Percentiles rank a stretch among this genome's conserved stretches.
phyloP scores from a whole-genome alignment of 371 early-diverging fungal species.

The Blastocladiella emersonii region DNA sequence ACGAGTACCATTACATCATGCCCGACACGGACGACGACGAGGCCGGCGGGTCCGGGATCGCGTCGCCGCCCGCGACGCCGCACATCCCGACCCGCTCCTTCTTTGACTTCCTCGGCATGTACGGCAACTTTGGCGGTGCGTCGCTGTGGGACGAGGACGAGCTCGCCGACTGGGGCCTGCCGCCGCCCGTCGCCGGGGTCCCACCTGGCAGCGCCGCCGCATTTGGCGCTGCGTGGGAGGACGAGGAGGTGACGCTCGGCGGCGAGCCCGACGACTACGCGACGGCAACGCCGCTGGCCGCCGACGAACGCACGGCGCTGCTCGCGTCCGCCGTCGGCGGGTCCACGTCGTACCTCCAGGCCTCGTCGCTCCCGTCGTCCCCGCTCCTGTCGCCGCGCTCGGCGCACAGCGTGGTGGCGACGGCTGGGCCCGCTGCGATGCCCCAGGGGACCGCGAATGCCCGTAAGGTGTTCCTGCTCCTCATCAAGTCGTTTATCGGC shows the following conservation, averaged over 20 bases:
- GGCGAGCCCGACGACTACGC: no score
- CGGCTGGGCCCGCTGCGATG: not conserved
- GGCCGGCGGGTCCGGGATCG: no score
- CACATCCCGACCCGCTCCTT: constrained; percentile 46
- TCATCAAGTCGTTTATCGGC: constrained; percentile 64
- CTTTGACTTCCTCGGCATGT: constrained; percentile 84
- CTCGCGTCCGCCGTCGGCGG: not conserved
- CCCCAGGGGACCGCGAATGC: constrained; percentile 26
- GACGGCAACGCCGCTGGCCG: no score
- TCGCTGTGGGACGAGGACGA: constrained; percentile 71
- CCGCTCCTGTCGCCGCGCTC: not conserved
- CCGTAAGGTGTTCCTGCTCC: constrained; percentile 54
- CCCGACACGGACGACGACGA: no score
- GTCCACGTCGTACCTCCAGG: not conserved
- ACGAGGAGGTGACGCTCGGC: constrained; percentile 1
- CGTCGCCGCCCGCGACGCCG: not conserved
- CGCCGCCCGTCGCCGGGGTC: not conserved
- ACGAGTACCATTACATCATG: no score
- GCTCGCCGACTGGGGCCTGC: constrained; percentile 17
- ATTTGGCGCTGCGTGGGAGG: not conserved
- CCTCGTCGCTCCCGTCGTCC: not conserved
- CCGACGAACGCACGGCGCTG: not conserved
- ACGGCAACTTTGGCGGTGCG: constrained; percentile 91
- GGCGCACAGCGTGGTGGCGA: not conserved
- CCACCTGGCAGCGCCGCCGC: not conserved